phyloP scores from a whole-genome alignment of 305 asterid genomes.

The Rubia balearica region DNA sequence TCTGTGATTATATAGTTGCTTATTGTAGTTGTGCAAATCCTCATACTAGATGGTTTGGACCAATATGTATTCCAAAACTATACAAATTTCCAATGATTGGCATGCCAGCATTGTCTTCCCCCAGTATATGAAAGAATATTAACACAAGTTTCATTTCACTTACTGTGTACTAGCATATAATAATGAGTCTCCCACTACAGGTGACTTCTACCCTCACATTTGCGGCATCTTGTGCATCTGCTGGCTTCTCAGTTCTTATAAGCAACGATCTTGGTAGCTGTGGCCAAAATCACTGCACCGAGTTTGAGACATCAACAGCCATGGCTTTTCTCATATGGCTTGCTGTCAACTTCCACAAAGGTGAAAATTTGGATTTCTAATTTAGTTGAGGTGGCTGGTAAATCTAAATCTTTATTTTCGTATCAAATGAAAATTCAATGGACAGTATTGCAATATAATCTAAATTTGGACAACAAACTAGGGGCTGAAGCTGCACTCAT shows the following conservation, averaged over 20 bases:
- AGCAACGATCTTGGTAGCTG: slow-evolving; percentile 45
- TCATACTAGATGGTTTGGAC: not conserved
- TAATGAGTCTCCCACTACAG: not conserved
- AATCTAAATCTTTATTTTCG: no score
- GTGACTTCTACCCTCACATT: slow-evolving; percentile 25
- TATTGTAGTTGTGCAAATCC: not conserved
- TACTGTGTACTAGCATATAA: not conserved
- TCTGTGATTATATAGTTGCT: not conserved
- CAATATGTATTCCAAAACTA: not conserved
- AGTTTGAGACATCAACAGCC: slow-evolving; percentile 47
- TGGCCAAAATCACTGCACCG: slow-evolving; percentile 38
- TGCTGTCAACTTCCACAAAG: no score
- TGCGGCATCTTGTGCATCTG: slow-evolving; percentile 50
- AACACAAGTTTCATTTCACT: no score
- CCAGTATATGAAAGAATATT: not conserved
- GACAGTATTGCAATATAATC: no score
- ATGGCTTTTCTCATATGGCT: slow-evolving; percentile 54
- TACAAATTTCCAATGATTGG: not conserved
- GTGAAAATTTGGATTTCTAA: no score
- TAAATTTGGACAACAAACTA: no score
- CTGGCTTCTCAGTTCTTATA: slow-evolving; percentile 45
- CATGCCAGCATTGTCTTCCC: not conserved
- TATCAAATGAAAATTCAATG: no score
- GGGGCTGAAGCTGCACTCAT: no score
- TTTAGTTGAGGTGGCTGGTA: no score